Evolutionary conservation across 2,329 filamentous ascomycete species (phyloP), one percentile per base, ranked within the genome.

Genomic region (Microascus cirrosus): DNA sequence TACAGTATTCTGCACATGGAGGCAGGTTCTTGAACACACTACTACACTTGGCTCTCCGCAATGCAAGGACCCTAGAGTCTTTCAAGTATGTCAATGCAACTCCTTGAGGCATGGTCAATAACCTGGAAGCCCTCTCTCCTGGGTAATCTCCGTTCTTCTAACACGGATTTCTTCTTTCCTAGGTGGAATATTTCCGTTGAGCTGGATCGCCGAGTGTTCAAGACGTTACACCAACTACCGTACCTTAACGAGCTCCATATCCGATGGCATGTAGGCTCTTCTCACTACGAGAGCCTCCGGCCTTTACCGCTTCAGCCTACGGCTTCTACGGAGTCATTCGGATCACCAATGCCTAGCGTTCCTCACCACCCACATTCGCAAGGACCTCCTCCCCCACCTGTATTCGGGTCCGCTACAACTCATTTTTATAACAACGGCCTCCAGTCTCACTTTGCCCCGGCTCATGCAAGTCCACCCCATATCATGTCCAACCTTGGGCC

Each of bases 141-240:
- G 32, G 36, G 34, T 7, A 11, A 13, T 56, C 50, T 25, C n/a
- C 28, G n/a, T 22, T 25, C 22, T n/a, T 22, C 54, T 39, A 39
- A 36, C 18, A 42, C 34, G n/a, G 15, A 15, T 45, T 7, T 42
- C 4, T 42, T 42, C 10, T 11, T 25, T 39, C 25, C 57, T 51
- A 83, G 79, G 61, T 86, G 83, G 83, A 83, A 86, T 65, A 80
- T 85, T 57, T 77, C 81, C 7, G 78, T 86, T 58, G 83, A 86
- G 66, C 73, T 86, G 11, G 83, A 78, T 65, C 73, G 80, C 6
- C 76, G 75, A 1, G 76, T 86, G 4, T 85, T 82, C 68, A 74
- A 74, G 59, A 74, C 76, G 36, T 71, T 86, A 12, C 82, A 84
- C 64, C 68, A 73, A 36, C 80, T 84, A 58, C 60, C 70, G 20